A percentile compares a stretch with the other conserved stretches of the same genome.
These are phyloP conservation scores for Gynandropsis gynandra DNA, from an alignment of 345 rosid species.

Conservation along the genomic window DNA sequence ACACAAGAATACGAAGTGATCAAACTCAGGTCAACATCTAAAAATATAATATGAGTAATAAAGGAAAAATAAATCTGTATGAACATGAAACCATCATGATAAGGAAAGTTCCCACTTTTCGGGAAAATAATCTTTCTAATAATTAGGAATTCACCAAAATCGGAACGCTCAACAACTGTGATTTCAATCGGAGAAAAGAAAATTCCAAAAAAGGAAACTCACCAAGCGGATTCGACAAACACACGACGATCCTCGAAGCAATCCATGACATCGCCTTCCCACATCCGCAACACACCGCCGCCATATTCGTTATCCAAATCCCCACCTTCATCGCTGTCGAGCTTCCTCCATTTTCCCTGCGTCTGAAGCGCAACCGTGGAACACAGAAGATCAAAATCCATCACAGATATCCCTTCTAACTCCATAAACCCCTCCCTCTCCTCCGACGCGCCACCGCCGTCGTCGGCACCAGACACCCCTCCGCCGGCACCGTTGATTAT, in stretches of 20 bases:
- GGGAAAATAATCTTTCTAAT: too few relatives aligned
- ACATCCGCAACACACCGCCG: constrained; percentile 77
- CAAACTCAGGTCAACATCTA: constrained; percentile 3
- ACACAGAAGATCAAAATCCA: constrained; percentile 88
- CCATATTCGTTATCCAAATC: constrained; percentile 36
- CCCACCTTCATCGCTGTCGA: constrained; percentile 27
- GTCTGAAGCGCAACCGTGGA: constrained; percentile 89
- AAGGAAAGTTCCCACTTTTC: neutral
- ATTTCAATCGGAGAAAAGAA: neutral
- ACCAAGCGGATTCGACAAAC: constrained; percentile 80
- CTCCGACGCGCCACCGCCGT: constrained; percentile 1
- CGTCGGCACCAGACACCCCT: neutral
- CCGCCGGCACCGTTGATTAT: constrained; percentile 5
- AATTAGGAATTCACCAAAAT: too few relatives aligned
- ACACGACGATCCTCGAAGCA: constrained; percentile 71
- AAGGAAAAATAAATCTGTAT: neutral
- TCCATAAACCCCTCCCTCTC: constrained; percentile 38
- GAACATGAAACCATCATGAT: neutral
- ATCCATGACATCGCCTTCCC: constrained; percentile 89
- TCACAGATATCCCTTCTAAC: constrained; percentile 55
- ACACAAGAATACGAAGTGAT: neutral
- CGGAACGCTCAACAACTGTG: neutral
- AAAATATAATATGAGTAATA: neutral
- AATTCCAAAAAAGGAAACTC: constrained; percentile 6
- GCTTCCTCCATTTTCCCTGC: constrained; percentile 70